A percentile compares a stretch with the other conserved stretches of the same genome.
These are phyloP conservation scores for Cudoniella acicularis DNA, from an alignment of 495 filamentous ascomycete genomes.

Conservation along the genomic window DNA sequence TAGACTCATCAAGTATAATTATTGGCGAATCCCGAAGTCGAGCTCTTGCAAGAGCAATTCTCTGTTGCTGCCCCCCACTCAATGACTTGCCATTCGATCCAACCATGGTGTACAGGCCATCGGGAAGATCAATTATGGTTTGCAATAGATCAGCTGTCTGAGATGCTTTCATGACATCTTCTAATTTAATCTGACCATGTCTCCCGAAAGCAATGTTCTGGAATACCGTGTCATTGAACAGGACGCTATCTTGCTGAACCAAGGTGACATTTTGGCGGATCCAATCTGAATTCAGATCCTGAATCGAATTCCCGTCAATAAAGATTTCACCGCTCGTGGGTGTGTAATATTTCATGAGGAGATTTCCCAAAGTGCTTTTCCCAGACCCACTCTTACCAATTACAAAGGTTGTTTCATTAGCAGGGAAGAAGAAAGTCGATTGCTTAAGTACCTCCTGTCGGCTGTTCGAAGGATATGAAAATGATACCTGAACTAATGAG, in stretches of 20 bases:
- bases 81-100: constrained; percentile 66
- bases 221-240: constrained; percentile 82
- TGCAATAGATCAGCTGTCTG: constrained; percentile 66
- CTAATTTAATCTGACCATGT: constrained; percentile 38
- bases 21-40: constrained; percentile 76
- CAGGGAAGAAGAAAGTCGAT: constrained; percentile 62
- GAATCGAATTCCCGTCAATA: constrained; percentile 63
- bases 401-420: constrained; percentile 74
- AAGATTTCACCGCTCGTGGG: constrained; percentile 61
- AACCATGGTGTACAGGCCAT: constrained; percentile 70
- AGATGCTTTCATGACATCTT: constrained; percentile 56
- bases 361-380: constrained; percentile 83
- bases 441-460: constrained; percentile 56
- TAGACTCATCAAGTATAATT: constrained; percentile 86
- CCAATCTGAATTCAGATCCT: constrained; percentile 64
- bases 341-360: constrained; percentile 74
- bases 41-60: constrained; percentile 70
- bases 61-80: constrained; percentile 82
- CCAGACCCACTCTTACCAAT: constrained; percentile 88
- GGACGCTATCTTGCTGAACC: constrained; percentile 74
- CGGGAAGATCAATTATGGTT: constrained; percentile 67
- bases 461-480: constrained; percentile 77
- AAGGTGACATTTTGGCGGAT: constrained; percentile 75
- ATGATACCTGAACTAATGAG: constrained; percentile 57
- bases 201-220: constrained; percentile 79